A percentile compares a stretch with the other conserved stretches of the same genome.
Evolutionary conservation across 106 monocot genomes (phyloP).

Genomic region (Dioscorea dumetorum): DNA sequence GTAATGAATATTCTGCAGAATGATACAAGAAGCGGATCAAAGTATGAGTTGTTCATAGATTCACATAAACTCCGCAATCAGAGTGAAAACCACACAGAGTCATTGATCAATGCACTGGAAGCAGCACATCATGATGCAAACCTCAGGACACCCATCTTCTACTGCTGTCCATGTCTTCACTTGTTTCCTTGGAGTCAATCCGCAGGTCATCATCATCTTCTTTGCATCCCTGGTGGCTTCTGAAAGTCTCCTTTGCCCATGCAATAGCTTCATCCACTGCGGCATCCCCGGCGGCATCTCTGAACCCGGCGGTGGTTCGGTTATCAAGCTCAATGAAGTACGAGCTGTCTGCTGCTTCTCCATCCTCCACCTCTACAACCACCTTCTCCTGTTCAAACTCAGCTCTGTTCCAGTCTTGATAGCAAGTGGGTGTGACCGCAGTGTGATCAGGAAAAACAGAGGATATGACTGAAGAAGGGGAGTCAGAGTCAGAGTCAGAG

Average conservation of each 20-base stretch:
- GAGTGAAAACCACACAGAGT: too few relatives aligned
- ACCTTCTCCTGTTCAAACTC: slow-evolving; percentile 17
- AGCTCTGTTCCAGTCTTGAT: not conserved
- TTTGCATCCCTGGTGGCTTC: not conserved
- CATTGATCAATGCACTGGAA: too few relatives aligned
- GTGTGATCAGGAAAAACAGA: slow-evolving; percentile 19
- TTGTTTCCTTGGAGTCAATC: not conserved
- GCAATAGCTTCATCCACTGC: slow-evolving; percentile 39
- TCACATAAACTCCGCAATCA: too few relatives aligned
- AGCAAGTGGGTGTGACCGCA: not conserved
- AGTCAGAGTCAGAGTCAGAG: slow-evolving; percentile 9
- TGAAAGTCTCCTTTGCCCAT: slow-evolving; percentile 37
- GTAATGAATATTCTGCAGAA: too few relatives aligned
- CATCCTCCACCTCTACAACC: slow-evolving; percentile 11
- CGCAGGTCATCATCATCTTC: not conserved
- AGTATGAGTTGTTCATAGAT: too few relatives aligned
- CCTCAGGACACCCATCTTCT: too few relatives aligned
- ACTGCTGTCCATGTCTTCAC: not conserved
- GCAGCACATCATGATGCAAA: too few relatives aligned
- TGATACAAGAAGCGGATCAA: too few relatives aligned
- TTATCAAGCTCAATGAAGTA: slow-evolving; percentile 18
- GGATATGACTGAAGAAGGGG: slow-evolving; percentile 23
- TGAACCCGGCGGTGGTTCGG: not conserved
- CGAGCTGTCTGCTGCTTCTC: slow-evolving; percentile 13
- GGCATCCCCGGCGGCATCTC: not conserved